Base-by-base conservation (phyloP, 352 stramenopile genomes). In the Aphanomyces astaci region DNA sequence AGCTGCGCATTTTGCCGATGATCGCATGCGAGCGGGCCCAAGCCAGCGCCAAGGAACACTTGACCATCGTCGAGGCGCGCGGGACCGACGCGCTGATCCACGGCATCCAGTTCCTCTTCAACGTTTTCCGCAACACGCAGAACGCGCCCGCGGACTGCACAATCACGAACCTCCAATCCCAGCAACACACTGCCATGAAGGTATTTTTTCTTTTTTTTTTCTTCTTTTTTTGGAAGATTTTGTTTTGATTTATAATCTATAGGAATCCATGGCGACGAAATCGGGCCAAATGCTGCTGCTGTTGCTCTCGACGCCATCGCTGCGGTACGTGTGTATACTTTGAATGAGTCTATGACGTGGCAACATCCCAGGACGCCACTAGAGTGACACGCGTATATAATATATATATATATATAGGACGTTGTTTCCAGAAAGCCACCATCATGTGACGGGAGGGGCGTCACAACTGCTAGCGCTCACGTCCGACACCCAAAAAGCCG, bases 51-150 rank as follows among this genome's bases (percentile, higher is more conserved):
- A 82, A 84, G 56, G 85, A 94, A 63, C 85, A 94, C 55, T 73
- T 94, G 2, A 81, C 90, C 64, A 88, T 81, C 32, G 49, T 94
- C 15, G 85, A 94, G 71, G 83, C 83, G 2, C 75, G 85, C 32
- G 85, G 81, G 48, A 92, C 82, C 10, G 83, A 92, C 63, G 85
- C 82, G 33, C 78, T 94, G 25, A 92, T 94, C 82, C 85, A 94
- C 64, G 85, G 85, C 45, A 82, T 94, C 49, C 85, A 94, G 71
- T 94, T 94, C 62, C 71, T 94, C 24, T 94, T 94, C 45, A 92
- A 94, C 64, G 82, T 94, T 64, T 74, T 94, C 28, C 76, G 85
- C 0, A 94, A 94, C 57, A 92, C 85, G 31, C 75, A 82, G 19
- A 94, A 94, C 73, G 91, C 85, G 2, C 85, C 54, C 28, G 83